These are phyloP conservation scores for Ascochyta rabiei DNA, from an alignment of 2,329 filamentous ascomycete species.

Conservation along the genomic window DNA sequence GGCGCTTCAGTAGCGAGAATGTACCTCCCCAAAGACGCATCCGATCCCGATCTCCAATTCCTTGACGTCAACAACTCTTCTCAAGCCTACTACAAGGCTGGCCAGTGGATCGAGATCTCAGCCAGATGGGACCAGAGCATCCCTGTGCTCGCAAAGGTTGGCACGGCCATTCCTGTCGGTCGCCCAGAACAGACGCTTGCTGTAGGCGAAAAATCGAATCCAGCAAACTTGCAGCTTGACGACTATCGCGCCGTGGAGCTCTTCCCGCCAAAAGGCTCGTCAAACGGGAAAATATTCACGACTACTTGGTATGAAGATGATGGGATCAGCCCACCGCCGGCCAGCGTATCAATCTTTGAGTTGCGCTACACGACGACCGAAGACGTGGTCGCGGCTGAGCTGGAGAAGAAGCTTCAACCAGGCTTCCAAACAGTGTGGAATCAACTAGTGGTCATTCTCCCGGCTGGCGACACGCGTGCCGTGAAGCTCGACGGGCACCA, in stretches of 20 bases:
- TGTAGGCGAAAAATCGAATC: slow-evolving; percentile 56
- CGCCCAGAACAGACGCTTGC: slow-evolving; percentile 58
- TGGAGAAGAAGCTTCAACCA: slow-evolving; percentile 48
- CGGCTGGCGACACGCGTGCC: slow-evolving; percentile 55
- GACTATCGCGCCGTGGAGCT: slow-evolving; percentile 64
- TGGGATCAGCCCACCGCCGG: slow-evolving; percentile 55
- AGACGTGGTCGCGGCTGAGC: slow-evolving; percentile 52
- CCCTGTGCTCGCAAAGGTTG: slow-evolving; percentile 61
- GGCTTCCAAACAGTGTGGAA: slow-evolving; percentile 58
- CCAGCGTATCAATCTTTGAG: slow-evolving; percentile 35
- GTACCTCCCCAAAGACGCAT: slow-evolving; percentile 63
- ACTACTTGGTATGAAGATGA: slow-evolving; percentile 64
- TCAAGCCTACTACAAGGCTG: slow-evolving; percentile 62
- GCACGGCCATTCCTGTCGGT: slow-evolving; percentile 61
- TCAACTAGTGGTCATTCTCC: slow-evolving; percentile 58
- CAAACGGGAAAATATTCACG: slow-evolving; percentile 45
- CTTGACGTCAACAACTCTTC: slow-evolving; percentile 68
- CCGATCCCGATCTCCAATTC: slow-evolving; percentile 59
- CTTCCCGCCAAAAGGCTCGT: slow-evolving; percentile 57
- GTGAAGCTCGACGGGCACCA: slow-evolving; percentile 33
- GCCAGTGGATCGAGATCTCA: slow-evolving; percentile 59
- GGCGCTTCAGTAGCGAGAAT: slow-evolving; percentile 61
- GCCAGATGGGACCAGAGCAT: slow-evolving; percentile 62
- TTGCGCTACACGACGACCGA: slow-evolving; percentile 45
- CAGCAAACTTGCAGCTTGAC: slow-evolving; percentile 56